Evolutionary conservation across 2,329 filamentous ascomycete species (phyloP), one percentile per base, ranked within the genome.

Genomic region (Hypoxylon sp.): DNA sequence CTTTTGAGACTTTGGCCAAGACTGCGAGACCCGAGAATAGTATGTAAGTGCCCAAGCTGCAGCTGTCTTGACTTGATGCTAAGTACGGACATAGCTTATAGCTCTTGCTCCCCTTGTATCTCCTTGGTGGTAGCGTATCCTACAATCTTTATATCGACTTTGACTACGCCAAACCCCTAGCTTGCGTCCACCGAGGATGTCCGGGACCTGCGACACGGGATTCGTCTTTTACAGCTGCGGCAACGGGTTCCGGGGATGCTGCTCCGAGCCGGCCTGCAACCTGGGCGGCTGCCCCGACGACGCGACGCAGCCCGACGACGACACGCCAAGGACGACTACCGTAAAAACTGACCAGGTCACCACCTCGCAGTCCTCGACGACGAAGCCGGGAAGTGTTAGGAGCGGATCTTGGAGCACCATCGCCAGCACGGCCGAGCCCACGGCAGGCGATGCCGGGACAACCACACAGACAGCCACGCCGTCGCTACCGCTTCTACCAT

Each of bases 191-290:
- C 5, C n/a, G 18, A 20, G 15, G 10, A 18, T 17, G 23, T 6
- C 26, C 9, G 45, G 40, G 4, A 43, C 13, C 13, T 59, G 56
- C 37, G 26, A 33, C 3, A 8, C 3, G 54, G 6, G 72, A 70
- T 55, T 63, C 62, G 17, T 26, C 47, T 24, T 80, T 60, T 81
- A 78, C 61, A 46, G 58, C 20, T 83, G 79, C 61, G 56, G 48
- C 43, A 76, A 69, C 62, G 59, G 62, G 26, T 81, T 78, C 61
- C 54, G 47, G 2, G 81, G 79, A 15, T 84, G 82, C 63, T 84
- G 81, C 66, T 66, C 70, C 11, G 66, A 73, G 11, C 67, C 81
- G 57, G 75, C 80, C 13, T 84, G 82, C 64, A 52, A 59, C 3
- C 47, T 69, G 43, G 40, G 52, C 2, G 60, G 53, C 5, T 79